Conservation (phyloP, 208 protist genomes). For the Acanthamoeba castellanii region DNA sequence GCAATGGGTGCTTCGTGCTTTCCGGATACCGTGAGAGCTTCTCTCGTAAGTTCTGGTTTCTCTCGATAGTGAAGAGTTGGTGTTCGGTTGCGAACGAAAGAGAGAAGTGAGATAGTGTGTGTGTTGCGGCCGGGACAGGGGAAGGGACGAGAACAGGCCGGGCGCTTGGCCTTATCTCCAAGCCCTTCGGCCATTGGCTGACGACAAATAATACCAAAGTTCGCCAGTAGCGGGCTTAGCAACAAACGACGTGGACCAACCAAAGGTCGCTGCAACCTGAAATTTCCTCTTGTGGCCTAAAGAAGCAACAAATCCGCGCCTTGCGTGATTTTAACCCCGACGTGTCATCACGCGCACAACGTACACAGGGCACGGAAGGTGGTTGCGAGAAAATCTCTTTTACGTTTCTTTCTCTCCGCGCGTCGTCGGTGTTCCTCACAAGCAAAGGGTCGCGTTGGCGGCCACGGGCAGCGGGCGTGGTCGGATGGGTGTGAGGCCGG, state of each 20-base stretch:
- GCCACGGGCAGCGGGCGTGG: background rate
- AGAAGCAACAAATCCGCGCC: background rate
- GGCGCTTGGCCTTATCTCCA: background rate
- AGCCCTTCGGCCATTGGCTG: background rate
- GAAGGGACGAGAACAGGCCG: background rate
- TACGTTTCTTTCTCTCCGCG: too few species aligned
- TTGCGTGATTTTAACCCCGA: background rate
- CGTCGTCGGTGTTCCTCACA: too few species aligned
- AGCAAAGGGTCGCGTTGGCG: too few species aligned
- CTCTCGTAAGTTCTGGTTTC: too few species aligned
- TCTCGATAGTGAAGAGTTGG: background rate
- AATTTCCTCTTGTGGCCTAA: background rate
- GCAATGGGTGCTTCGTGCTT: too few species aligned
- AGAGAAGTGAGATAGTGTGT: background rate
- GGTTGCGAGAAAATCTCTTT: too few species aligned
- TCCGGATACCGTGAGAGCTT: too few species aligned
- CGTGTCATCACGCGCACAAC: too few species aligned
- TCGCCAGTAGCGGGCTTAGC: background rate
- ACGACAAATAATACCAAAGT: background rate
- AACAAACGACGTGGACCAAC: background rate
- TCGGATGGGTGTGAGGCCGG: background rate
- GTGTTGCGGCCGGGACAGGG: background rate
- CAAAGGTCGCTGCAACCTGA: background rate
- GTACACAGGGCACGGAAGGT: too few species aligned
- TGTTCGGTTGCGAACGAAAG: background rate